Percentiles rank a stretch among this genome's conserved stretches.
Evolutionary conservation across 768 basidiomycete species (phyloP).

Genomic region (Agaricus subrufescens): DNA sequence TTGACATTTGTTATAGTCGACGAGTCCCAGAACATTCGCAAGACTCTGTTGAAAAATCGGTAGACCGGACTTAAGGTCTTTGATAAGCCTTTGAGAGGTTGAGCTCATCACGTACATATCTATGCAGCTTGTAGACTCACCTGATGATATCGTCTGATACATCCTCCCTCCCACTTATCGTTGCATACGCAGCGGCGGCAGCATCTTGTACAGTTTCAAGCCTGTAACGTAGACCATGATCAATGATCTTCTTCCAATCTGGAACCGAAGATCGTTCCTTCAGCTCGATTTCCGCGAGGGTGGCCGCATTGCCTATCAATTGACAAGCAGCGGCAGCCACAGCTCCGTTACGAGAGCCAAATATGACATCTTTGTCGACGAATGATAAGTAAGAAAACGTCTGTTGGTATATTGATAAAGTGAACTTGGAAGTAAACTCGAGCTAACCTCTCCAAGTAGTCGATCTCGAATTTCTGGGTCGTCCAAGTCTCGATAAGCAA

Average conservation of each 20-base stretch:
- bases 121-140: constrained; percentile 47
- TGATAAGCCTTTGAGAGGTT: constrained; percentile 47
- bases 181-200: constrained; percentile 64
- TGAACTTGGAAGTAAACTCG: background rate
- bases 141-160: constrained; percentile 61
- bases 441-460: constrained; percentile 42
- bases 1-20: constrained; percentile 56
- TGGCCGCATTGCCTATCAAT: constrained; percentile 62
- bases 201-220: constrained; percentile 65
- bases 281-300: constrained; percentile 46
- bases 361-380: constrained; percentile 55
- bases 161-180: constrained; percentile 66
- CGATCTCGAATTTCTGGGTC: constrained; percentile 27
- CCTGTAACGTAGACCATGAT: constrained; percentile 68
- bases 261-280: constrained; percentile 39
- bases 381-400: constrained; percentile 55
- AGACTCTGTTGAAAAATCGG: constrained; percentile 68
- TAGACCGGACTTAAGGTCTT: constrained; percentile 49
- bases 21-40: constrained; percentile 59
- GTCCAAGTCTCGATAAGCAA: constrained; percentile 40
- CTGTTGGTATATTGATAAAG: constrained; percentile 31
- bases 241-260: constrained; percentile 66
- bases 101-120: constrained; percentile 1
- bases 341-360: constrained; percentile 65
- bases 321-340: constrained; percentile 69